phyloP scores from a whole-genome alignment of 192 early-diverging fungal species.

The Backusella psychrophila region DNA sequence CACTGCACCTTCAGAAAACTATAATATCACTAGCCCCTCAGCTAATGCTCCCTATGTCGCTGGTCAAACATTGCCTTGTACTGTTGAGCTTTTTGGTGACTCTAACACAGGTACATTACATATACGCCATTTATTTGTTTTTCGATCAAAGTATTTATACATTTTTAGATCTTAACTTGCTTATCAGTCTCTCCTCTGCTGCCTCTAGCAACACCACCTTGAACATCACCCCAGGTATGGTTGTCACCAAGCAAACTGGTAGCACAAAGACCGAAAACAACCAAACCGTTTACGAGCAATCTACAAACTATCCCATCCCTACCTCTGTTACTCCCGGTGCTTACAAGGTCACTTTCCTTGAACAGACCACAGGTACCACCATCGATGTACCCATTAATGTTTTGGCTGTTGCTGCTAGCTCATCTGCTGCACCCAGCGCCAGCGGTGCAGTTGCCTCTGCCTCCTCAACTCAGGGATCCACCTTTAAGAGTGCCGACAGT shows the following conservation, averaged over 20 bases:
- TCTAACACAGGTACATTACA: conserved; percentile 27
- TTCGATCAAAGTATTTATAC: not conserved
- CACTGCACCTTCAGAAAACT: conserved; percentile 21
- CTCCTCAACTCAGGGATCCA: not conserved
- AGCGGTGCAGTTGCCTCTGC: not conserved
- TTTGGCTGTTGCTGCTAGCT: conserved; percentile 18
- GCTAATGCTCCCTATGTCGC: conserved; percentile 28
- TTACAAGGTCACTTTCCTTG: conserved; percentile 34
- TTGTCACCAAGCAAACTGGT: conserved; percentile 19
- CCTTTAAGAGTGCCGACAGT: conserved; percentile 20
- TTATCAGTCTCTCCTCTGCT: conserved; percentile 19
- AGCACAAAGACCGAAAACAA: conserved; percentile 14
- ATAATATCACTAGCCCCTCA: conserved; percentile 33
- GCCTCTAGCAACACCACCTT: conserved; percentile 8
- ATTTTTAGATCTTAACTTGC: conserved; percentile 21
- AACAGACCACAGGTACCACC: conserved; percentile 20
- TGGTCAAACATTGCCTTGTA: conserved; percentile 31
- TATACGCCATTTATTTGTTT: not conserved
- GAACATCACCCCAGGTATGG: conserved; percentile 19
- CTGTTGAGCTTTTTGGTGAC: conserved; percentile 15
- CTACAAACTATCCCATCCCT: conserved; percentile 31
- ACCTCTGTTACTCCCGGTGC: conserved; percentile 23
- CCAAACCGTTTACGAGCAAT: conserved; percentile 24
- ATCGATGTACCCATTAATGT: conserved; percentile 26
- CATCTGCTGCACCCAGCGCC: not conserved